These are phyloP conservation scores for Heliamphora pulchella DNA, from an alignment of 179 eudicot species.

Conservation along the genomic window DNA sequence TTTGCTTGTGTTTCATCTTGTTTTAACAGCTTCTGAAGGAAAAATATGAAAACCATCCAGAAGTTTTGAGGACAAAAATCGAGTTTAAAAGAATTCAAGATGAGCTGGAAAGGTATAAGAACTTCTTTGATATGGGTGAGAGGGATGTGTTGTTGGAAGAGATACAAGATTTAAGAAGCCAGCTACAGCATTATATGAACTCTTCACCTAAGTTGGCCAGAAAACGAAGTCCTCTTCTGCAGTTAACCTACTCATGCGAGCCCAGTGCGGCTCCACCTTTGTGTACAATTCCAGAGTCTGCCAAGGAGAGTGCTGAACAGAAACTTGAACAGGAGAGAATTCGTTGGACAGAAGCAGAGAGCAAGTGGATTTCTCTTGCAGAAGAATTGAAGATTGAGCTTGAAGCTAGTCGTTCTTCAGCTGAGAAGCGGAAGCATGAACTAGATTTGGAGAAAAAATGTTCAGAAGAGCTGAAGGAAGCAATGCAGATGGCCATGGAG, in stretches of 20 bases:
- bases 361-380: constrained; percentile 81
- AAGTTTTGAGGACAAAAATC: constrained; percentile 59
- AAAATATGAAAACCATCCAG: constrained; percentile 88
- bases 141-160: constrained; percentile 86
- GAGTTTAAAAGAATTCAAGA: constrained; percentile 67
- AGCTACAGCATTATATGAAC: constrained; percentile 66
- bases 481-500: constrained; percentile 90
- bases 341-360: constrained; percentile 73
- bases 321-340: constrained; percentile 60
- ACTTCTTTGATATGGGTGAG: constrained; percentile 92
- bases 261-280: constrained; percentile 33
- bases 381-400: constrained; percentile 74
- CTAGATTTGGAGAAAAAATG: constrained; percentile 69
- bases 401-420: constrained; percentile 50
- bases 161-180: constrained; percentile 79
- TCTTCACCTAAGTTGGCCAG: constrained; percentile 43
- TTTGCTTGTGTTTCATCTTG: constrained; percentile 5
- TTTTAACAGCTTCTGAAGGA: constrained; percentile 62
- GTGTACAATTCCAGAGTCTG: constrained; percentile 42
- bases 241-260: constrained; percentile 53
- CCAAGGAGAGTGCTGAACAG: constrained; percentile 41
- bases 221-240: constrained; percentile 41
- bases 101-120: constrained; percentile 64
- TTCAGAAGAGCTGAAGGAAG: constrained; percentile 86
- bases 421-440: constrained; percentile 55